phyloP scores from a whole-genome alignment of 768 basidiomycete genomes.

The Naganishia antarctica region DNA sequence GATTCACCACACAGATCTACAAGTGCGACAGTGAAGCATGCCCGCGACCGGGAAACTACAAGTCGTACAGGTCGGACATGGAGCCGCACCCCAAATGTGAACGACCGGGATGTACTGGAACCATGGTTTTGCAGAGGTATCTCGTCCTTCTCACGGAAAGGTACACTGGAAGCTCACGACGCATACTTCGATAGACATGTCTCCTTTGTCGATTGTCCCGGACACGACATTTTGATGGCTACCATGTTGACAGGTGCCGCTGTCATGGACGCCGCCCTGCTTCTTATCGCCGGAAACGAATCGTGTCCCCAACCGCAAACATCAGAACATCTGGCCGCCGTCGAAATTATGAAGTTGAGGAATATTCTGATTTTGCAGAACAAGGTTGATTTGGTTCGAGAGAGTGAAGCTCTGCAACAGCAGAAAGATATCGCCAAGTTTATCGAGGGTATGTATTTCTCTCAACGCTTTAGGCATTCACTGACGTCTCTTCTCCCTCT shows the following conservation, averaged over 20 bases:
- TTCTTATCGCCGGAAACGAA: constrained; percentile 96
- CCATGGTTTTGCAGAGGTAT: constrained; percentile 78
- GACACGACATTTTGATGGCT: constrained; percentile 99
- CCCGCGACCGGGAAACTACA: constrained; percentile 87
- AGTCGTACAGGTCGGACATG: constrained; percentile 88
- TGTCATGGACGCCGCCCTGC: constrained; percentile 96
- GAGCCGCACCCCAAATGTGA: constrained; percentile 92
- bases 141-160: constrained; percentile 5
- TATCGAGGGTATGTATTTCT: constrained; percentile 69
- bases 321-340: constrained; percentile 94
- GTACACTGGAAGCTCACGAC: not conserved
- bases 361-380: constrained; percentile 98
- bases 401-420: constrained; percentile 87
- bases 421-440: constrained; percentile 93
- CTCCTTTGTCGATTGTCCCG: constrained; percentile 91
- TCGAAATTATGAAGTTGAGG: constrained; percentile 98
- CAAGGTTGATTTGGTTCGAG: constrained; percentile 97
- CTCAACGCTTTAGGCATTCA: not conserved
- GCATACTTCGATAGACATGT: constrained; percentile 59
- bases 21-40: constrained; percentile 93
- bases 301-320: constrained; percentile 99
- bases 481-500: not conserved
- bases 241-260: constrained; percentile 99
- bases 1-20: constrained; percentile 66
- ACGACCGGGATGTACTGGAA: constrained; percentile 79